Conservation (phyloP, 371 early-diverging fungal genomes). For the Mucor indicus region DNA sequence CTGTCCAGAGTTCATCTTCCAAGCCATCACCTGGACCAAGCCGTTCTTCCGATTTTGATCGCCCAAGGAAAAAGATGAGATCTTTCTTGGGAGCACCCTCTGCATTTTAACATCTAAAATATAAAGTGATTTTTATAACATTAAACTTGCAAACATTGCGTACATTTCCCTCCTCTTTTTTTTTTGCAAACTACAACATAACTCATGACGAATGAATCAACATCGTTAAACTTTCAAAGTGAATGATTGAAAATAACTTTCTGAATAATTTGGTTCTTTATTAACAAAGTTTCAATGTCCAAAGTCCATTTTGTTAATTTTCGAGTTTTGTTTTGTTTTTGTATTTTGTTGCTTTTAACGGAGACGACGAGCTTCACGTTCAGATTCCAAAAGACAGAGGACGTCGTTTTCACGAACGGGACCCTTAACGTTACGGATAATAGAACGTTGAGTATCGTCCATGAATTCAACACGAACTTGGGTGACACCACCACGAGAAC, state of each 20-base stretch:
- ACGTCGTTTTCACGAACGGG: slow-evolving; percentile 97
- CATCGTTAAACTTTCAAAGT: too few relatives aligned
- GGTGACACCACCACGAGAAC: slow-evolving; percentile 98
- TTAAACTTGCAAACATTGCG: too few relatives aligned
- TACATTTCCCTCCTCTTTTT: too few relatives aligned
- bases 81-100: slow-evolving; percentile 20
- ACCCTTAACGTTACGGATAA: slow-evolving; percentile 99
- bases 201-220: too few relatives aligned
- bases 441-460: slow-evolving; percentile 92
- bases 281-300: too few relatives aligned
- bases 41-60: background rate
- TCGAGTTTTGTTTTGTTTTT: too few relatives aligned
- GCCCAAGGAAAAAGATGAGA: slow-evolving; percentile 11
- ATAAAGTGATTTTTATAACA: too few relatives aligned
- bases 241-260: too few relatives aligned
- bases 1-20: background rate
- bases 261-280: too few relatives aligned
- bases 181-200: too few relatives aligned
- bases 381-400: slow-evolving; percentile 95
- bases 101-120: too few relatives aligned
- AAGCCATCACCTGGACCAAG: background rate
- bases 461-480: slow-evolving; percentile 98
- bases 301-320: too few relatives aligned
- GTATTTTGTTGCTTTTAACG: slow-evolving; percentile 63
- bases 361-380: slow-evolving; percentile 98